Evolutionary conservation across 805 yeast genomes (phyloP), one percentile per base, ranked within the genome.

Genomic region (Yamadazyma paraphyllophila): DNA sequence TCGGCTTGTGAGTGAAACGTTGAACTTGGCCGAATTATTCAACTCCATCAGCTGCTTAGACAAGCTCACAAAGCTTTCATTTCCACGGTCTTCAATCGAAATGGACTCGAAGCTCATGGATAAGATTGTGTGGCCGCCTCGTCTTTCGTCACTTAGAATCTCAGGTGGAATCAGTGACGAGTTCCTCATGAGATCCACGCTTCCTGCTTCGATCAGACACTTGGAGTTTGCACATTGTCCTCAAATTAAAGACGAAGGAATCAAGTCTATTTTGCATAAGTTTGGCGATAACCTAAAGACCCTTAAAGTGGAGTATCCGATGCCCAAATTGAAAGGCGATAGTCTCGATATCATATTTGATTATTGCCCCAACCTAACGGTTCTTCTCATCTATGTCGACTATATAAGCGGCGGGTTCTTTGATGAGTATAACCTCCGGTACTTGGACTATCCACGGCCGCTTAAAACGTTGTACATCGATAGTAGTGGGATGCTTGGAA

Each of bases 221-320:
- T 66, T 92, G 40, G 91, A 88, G 52, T 76, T 92, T 57, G 85
- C 96, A 0, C 96, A 88, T 62, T 92, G 98, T 66, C 97, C 98
- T 0, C 71, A 77, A 41, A 69, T 92, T 14, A 77, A 77, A 35
- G 86, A 85, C 20, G 74, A 70, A 40, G 81, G 95, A 0, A 70
- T 91, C 15, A 80, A 82, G 51, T 71, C 74, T 24, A 65, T 92
- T 45, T 64, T 90, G 13, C 66, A 72, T 27, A 77, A 78, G 37
- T 74, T 85, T 38, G 98, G 98, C 0, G 74, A 70, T 24, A 77
- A 81, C 48, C 65, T 92, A 43, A 77, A 71, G 30, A 73, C 78
- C 20, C 67, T 92, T 17, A 76, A 82, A 37, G 81, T 91, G 17
- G 82, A 81, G 50, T 94, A 88, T 58, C 99, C 99, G 2, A 81